Conservation (phyloP, 192 early-diverging fungal genomes). For the Backusella australiensis region DNA sequence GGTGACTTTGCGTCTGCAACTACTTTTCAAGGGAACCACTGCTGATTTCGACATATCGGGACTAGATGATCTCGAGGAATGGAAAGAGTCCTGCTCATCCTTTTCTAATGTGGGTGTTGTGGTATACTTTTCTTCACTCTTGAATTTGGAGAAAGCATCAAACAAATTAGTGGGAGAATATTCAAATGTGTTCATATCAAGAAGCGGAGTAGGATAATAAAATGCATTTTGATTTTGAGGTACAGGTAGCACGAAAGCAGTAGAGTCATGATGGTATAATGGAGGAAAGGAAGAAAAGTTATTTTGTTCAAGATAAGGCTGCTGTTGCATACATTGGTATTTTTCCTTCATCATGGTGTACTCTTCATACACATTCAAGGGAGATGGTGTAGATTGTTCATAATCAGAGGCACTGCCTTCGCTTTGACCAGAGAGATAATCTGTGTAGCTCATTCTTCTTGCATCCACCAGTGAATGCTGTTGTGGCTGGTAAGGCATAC, state of each 20-base stretch:
- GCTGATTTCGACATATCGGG: neutral
- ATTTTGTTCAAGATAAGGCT: conserved; percentile 5
- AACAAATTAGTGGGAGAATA: neutral
- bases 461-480: neutral
- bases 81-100: conserved; percentile 5
- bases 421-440: conserved; percentile 25
- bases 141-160: neutral
- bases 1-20: conserved; percentile 1
- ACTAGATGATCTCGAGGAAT: conserved; percentile 4
- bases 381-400: conserved; percentile 31
- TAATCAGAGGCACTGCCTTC: conserved; percentile 29
- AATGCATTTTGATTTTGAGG: neutral
- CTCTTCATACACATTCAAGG: conserved; percentile 29
- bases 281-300: neutral
- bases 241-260: neutral
- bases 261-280: neutral
- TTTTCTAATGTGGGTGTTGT: neutral
- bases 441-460: conserved; percentile 29
- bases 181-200: neutral
- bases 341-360: conserved; percentile 1
- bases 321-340: conserved; percentile 4
- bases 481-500: neutral
- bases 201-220: neutral
- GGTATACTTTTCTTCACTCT: neutral
- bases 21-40: conserved; percentile 6